Percentiles rank a stretch among this genome's conserved stretches.
These are phyloP conservation scores for Apophysomyces sp. DNA, from an alignment of 371 early-diverging fungal species.

Conservation along the genomic window DNA sequence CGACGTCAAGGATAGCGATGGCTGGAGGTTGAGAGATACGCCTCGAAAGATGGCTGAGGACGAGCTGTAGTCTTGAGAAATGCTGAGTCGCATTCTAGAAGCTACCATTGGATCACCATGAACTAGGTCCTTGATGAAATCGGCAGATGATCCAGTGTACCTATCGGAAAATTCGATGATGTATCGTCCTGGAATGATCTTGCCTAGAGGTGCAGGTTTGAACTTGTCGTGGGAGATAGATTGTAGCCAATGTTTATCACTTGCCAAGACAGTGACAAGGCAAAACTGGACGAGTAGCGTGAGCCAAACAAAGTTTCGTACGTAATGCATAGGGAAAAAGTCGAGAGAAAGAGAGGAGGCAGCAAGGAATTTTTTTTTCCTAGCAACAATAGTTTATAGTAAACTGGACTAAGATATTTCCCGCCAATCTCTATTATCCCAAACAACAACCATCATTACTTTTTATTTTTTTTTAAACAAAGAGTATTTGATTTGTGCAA, in stretches of 20 bases:
- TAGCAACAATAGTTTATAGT: no score
- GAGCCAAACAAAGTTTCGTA: background rate
- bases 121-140: slow-evolving; percentile 24
- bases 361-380: background rate
- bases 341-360: no score
- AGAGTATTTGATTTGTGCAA: background rate
- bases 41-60: slow-evolving; percentile 32
- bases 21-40: slow-evolving; percentile 26
- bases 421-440: background rate
- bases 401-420: background rate
- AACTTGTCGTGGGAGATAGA: slow-evolving; percentile 15
- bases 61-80: slow-evolving; percentile 27
- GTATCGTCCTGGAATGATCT: slow-evolving; percentile 31
- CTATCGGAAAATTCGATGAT: slow-evolving; percentile 36
- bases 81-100: slow-evolving; percentile 21
- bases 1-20: background rate
- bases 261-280: background rate
- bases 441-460: background rate
- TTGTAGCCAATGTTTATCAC: background rate
- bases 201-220: slow-evolving; percentile 15
- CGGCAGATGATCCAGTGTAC: slow-evolving; percentile 18
- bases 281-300: background rate
- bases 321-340: background rate
- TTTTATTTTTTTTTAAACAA: no score
- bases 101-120: slow-evolving; percentile 13